Conservation (phyloP, 1,284 basidiomycete species). For the Puccinia hordei region DNA sequence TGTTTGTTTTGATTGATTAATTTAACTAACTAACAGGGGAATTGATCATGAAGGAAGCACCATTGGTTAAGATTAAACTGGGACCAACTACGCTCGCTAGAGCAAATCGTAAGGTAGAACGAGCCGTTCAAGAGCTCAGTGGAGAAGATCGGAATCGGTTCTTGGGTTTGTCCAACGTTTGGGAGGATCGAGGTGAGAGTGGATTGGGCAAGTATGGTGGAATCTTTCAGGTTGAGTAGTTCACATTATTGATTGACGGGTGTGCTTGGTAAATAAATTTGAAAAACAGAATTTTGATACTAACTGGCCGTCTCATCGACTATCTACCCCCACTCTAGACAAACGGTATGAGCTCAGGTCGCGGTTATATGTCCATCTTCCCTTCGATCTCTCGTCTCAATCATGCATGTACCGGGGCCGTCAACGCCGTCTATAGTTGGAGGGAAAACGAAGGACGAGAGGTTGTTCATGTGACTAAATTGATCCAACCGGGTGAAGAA, state of each 20-base stretch:
- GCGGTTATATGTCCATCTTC: constrained; percentile 38
- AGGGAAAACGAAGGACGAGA: constrained; percentile 22
- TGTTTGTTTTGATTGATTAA: background rate
- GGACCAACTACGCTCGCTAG: constrained; percentile 4
- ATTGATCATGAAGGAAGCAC: constrained; percentile 47
- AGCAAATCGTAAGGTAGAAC: constrained; percentile 11
- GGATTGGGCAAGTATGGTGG: constrained; percentile 17
- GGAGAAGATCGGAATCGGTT: constrained; percentile 46
- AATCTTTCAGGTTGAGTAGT: constrained; percentile 45
- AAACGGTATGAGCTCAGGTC: constrained; percentile 38
- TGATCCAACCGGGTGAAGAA: constrained; percentile 38
- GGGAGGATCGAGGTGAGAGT: constrained; percentile 14
- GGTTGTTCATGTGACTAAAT: constrained; percentile 41
- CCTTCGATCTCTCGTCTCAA: constrained; percentile 41
- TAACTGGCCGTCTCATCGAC: background rate
- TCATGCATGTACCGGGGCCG: constrained; percentile 45
- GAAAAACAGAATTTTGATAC: background rate
- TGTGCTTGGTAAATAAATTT: background rate
- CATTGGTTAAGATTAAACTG: constrained; percentile 19
- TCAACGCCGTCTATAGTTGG: constrained; percentile 46
- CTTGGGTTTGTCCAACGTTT: constrained; percentile 47
- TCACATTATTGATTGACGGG: background rate
- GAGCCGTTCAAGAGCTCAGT: constrained; percentile 26
- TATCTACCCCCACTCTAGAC: constrained; percentile 18
- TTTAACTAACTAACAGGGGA: constrained; percentile 23